Base-by-base conservation (phyloP, 345 rosid genomes). In the Eucalyptus shirleyi region DNA sequence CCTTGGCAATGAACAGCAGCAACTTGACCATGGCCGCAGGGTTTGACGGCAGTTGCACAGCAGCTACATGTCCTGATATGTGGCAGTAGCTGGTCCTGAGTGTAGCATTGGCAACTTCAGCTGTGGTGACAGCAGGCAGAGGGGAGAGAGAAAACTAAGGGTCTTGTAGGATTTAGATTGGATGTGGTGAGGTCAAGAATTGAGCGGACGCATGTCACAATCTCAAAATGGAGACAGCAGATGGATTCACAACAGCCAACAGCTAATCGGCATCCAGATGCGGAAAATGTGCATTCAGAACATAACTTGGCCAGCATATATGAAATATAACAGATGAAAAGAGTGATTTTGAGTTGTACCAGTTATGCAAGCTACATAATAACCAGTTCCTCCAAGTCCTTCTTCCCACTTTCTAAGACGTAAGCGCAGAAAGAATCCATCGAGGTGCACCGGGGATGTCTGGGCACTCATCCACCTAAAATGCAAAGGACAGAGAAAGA, bases 381-480 rank as follows among this genome's bases (percentile, higher is more conserved):
- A 98, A 56, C 97, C 96, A 6, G 98, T 95, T 92, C 96, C 96
- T 32, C 96, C 95, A 30, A 93, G 89, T 86, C 95, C 98, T 88
- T 93, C 95, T 87, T 94, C 94, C 98, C 98, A 93, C 91, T 96
- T 96, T 83, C 97, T 96, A 10, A 98, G 93, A 87, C 98, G 94
- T 94, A 97, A 91, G 50, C 99, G 97, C 92, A 98, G 91, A 89
- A 94, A 97, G 89, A 93, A 94, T 21, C 99, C 99, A 91, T 95
- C 91, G 26, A 97, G 98, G 87, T 90, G 93, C 24, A 92, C 89
- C 42, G 91, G 90, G 62, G 98, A 91, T 90, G 91, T 89, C 44
- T 60, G 90, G 34, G 94, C 93, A 86, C 93, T 93, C 91, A 93
- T 93, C 95, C 96, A 98, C 91, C 99, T 97, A 62, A 59, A 77